phyloP scores from a whole-genome alignment of 371 early-diverging fungal species.

The Apophysomyces ossiformis region DNA sequence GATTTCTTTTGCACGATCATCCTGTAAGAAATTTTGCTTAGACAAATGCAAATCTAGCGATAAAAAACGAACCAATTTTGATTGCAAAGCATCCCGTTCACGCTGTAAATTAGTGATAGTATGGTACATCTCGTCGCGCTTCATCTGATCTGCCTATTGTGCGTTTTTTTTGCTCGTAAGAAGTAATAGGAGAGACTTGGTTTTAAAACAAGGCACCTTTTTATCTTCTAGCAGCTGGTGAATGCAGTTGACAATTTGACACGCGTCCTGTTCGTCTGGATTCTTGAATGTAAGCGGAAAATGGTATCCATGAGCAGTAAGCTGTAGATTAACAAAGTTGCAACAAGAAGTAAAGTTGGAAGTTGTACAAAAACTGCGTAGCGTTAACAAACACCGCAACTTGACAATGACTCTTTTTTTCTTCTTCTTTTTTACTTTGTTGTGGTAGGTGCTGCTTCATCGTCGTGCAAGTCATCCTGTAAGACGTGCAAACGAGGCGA shows the following conservation, averaged over 20 bases:
- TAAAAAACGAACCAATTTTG: conserved; percentile 18
- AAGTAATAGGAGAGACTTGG: no score
- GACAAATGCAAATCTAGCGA: background rate
- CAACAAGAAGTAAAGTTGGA: conserved; percentile 26
- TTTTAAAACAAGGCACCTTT: conserved; percentile 23
- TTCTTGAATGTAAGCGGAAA: conserved; percentile 44
- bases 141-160: conserved; percentile 3
- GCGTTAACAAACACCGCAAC: background rate
- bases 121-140: conserved; percentile 17
- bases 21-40: background rate
- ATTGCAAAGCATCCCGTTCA: conserved; percentile 20
- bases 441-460: background rate
- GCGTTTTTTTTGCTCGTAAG: no score
- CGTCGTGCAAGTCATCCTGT: background rate
- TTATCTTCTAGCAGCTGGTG: conserved; percentile 40
- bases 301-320: conserved; percentile 48
- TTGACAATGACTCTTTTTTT: background rate
- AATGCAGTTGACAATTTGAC: conserved; percentile 46
- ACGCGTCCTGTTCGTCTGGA: conserved; percentile 31
- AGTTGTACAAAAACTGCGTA: conserved; percentile 19
- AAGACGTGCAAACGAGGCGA: background rate
- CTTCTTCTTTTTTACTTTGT: background rate
- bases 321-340: conserved; percentile 44
- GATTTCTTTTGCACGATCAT: conserved; percentile 17
- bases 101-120: conserved; percentile 15